Evolutionary conservation across 768 basidiomycete species (phyloP).

Genomic region (Mycena vitilis): DNA sequence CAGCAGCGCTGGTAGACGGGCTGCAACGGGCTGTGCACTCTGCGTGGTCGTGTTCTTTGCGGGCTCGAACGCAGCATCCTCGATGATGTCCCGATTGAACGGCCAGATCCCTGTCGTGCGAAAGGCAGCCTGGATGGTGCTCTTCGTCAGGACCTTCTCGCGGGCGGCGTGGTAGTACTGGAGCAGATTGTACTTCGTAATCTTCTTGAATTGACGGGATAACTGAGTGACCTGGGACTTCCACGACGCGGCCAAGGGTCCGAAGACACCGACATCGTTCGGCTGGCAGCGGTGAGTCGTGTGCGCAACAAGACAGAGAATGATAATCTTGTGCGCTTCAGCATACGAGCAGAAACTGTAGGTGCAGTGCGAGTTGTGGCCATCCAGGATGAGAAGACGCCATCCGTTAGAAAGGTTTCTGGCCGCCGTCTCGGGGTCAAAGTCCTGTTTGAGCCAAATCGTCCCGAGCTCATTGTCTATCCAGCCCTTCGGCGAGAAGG

Average conservation of each 20-base stretch:
- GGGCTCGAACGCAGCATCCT: constrained; percentile 38
- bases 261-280: constrained; percentile 51
- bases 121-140: constrained; percentile 46
- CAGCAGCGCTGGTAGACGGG: background rate
- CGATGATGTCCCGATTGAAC: constrained; percentile 40
- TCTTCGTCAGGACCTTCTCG: constrained; percentile 36
- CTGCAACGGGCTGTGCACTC: background rate
- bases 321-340: constrained; percentile 42
- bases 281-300: constrained; percentile 52
- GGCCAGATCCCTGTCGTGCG: constrained; percentile 46
- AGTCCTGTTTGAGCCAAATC: constrained; percentile 49
- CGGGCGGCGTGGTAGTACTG: constrained; percentile 41
- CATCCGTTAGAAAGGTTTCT: constrained; percentile 35
- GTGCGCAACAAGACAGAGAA: constrained; percentile 51
- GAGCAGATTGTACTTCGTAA: constrained; percentile 46
- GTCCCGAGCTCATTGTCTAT: constrained; percentile 50
- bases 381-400: constrained; percentile 51
- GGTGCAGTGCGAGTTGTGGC: constrained; percentile 52
- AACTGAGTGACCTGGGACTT: constrained; percentile 40
- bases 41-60: constrained; percentile 38
- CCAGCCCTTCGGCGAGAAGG: constrained; percentile 52
- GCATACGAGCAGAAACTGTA: constrained; percentile 46
- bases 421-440: constrained; percentile 42
- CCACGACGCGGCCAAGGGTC: constrained; percentile 48
- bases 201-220: constrained; percentile 31